These are phyloP conservation scores for Exophiala phaeomuriformis DNA, from an alignment of 2,329 filamentous ascomycete genomes.

Conservation along the genomic window DNA sequence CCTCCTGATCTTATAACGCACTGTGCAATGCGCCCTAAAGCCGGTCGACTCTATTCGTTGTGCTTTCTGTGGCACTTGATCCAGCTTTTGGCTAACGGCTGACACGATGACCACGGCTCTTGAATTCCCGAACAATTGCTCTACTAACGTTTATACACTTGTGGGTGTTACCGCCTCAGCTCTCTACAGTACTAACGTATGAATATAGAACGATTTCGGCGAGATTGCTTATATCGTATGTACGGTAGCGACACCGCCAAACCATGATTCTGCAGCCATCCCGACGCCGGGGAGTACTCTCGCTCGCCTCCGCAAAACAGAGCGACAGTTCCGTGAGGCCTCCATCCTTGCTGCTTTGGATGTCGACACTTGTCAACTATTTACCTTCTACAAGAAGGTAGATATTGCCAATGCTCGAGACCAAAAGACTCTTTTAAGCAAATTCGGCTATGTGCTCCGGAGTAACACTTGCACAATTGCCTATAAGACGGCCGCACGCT, in stretches of 20 bases:
- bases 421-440: conserved; percentile 23
- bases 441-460: conserved; percentile 24
- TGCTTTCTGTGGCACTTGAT: conserved; percentile 13
- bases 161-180: conserved; percentile 7
- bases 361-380: conserved; percentile 22
- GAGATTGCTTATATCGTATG: conserved; percentile 28
- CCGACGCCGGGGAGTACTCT: conserved; percentile 15
- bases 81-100: conserved; percentile 23
- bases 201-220: conserved; percentile 23
- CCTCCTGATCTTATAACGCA: background rate
- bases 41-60: background rate
- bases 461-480: conserved; percentile 26
- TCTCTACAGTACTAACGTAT: background rate
- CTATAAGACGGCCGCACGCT: conserved; percentile 24
- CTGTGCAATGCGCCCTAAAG: conserved; percentile 17
- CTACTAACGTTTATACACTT: conserved; percentile 25
- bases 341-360: conserved; percentile 25
- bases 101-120: conserved; percentile 19
- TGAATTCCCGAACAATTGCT: conserved; percentile 23
- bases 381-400: conserved; percentile 28
- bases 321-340: conserved; percentile 25
- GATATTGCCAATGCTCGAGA: conserved; percentile 25
- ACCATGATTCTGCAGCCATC: conserved; percentile 9
- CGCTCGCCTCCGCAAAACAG: conserved; percentile 22
- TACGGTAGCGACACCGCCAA: conserved; percentile 22